These are phyloP conservation scores for Akanthomyces dipterigenus DNA, from an alignment of 2,329 filamentous ascomycete genomes.

Conservation along the genomic window DNA sequence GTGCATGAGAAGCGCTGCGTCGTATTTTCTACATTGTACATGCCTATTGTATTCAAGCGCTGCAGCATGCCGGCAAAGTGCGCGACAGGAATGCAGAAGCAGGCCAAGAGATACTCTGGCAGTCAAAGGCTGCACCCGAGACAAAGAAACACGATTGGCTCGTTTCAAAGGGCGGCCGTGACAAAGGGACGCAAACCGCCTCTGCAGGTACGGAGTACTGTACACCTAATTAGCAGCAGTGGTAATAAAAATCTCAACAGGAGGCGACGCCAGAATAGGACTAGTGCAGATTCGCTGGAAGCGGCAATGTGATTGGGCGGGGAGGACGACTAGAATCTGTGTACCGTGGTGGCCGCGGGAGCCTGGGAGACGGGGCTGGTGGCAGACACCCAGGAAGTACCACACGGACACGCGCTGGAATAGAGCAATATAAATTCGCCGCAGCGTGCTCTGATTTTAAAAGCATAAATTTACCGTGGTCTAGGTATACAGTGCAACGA, in stretches of 20 bases:
- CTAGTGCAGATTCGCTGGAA: conserved; percentile 3
- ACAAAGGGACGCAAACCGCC: conserved; percentile 1
- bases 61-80: neutral
- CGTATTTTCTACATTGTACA: too few species aligned
- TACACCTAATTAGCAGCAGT: too few species aligned
- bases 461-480: too few species aligned
- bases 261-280: neutral
- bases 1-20: neutral
- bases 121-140: neutral
- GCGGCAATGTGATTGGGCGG: conserved; percentile 3
- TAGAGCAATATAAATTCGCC: too few species aligned
- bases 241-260: conserved; percentile 1
- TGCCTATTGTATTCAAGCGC: neutral
- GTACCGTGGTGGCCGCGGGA: neutral
- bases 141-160: neutral
- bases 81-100: too few species aligned
- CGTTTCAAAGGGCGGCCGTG: neutral
- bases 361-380: neutral
- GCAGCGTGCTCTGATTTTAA: too few species aligned
- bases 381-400: neutral
- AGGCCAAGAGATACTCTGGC: too few species aligned
- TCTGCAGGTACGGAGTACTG: neutral
- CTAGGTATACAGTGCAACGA: neutral
- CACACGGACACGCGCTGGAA: neutral
- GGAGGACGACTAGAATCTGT: neutral